These are phyloP conservation scores for Ophiognomonia clavigignenti-juglandacearum DNA, from an alignment of 2,329 filamentous ascomycete species.

Conservation along the genomic window DNA sequence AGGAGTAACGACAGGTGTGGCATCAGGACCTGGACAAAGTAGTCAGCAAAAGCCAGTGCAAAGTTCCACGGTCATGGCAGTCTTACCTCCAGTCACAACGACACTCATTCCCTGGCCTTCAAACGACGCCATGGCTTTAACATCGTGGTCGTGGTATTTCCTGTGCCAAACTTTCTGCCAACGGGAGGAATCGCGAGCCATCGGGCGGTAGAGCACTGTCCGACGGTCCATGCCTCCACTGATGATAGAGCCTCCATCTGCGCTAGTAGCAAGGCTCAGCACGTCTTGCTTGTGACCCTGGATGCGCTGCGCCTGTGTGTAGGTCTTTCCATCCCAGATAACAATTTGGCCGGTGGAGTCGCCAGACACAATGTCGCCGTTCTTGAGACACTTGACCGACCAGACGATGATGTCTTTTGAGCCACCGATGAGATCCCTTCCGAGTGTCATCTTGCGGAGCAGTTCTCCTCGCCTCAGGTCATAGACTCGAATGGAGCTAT, in stretches of 20 bases:
- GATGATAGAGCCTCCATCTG: slow-evolving; percentile 75
- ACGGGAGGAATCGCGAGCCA: slow-evolving; percentile 52
- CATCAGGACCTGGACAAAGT: slow-evolving; percentile 65
- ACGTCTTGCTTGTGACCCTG: slow-evolving; percentile 87
- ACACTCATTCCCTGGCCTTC: slow-evolving; percentile 81
- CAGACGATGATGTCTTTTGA: slow-evolving; percentile 86
- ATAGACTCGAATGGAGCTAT: slow-evolving; percentile 89
- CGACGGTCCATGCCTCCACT: slow-evolving; percentile 90
- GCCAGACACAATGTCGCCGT: slow-evolving; percentile 87
- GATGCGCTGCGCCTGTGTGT: slow-evolving; percentile 80
- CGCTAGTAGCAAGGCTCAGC: slow-evolving; percentile 76
- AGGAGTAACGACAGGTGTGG: slow-evolving; percentile 75
- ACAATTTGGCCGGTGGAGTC: slow-evolving; percentile 92
- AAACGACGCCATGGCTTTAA: slow-evolving; percentile 89
- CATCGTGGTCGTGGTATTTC: slow-evolving; percentile 87
- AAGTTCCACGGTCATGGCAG: not conserved
- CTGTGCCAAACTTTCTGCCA: slow-evolving; percentile 87
- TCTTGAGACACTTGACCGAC: slow-evolving; percentile 83
- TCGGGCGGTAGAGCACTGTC: slow-evolving; percentile 75
- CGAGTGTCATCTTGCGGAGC: slow-evolving; percentile 79
- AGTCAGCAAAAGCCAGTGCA: slow-evolving; percentile 26
- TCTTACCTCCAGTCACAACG: slow-evolving; percentile 81
- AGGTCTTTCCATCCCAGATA: slow-evolving; percentile 91
- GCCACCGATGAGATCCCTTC: slow-evolving; percentile 69
- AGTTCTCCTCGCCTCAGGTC: slow-evolving; percentile 75